Conservation (phyloP, 768 basidiomycete genomes). For the Xanthoconium stramineum region DNA sequence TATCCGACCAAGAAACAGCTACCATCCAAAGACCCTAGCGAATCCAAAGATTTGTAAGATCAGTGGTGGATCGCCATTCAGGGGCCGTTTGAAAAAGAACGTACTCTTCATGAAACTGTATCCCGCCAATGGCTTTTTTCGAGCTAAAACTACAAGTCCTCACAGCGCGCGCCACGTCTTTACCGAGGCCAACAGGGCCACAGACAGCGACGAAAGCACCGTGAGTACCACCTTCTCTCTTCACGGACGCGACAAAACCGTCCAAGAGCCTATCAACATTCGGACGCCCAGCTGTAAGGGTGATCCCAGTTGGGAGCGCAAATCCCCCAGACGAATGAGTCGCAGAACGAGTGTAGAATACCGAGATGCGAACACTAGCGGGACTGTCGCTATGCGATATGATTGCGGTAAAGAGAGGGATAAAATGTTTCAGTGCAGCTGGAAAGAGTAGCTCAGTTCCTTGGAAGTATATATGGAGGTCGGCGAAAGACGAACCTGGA, state of each 20-base stretch:
- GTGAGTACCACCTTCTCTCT: conserved; percentile 27
- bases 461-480: not conserved
- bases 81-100: conserved; percentile 9
- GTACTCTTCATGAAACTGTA: conserved; percentile 41
- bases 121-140: conserved; percentile 34
- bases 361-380: conserved; percentile 40
- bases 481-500: conserved; percentile 36
- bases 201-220: conserved; percentile 43
- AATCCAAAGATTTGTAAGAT: too few relatives aligned
- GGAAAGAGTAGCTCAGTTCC: conserved; percentile 5
- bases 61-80: too few relatives aligned
- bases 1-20: too few relatives aligned
- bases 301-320: conserved; percentile 36
- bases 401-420: conserved; percentile 46
- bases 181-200: conserved; percentile 36
- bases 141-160: conserved; percentile 21
- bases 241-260: conserved; percentile 39
- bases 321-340: conserved; percentile 7
- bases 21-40: too few relatives aligned
- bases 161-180: conserved; percentile 33
- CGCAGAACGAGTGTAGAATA: conserved; percentile 55
- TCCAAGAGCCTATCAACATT: conserved; percentile 44
- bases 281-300: conserved; percentile 51
- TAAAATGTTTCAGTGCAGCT: conserved; percentile 46
- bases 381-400: conserved; percentile 37